phyloP scores from a whole-genome alignment of 768 basidiomycete species.

The Kockovaella imperatae region DNA sequence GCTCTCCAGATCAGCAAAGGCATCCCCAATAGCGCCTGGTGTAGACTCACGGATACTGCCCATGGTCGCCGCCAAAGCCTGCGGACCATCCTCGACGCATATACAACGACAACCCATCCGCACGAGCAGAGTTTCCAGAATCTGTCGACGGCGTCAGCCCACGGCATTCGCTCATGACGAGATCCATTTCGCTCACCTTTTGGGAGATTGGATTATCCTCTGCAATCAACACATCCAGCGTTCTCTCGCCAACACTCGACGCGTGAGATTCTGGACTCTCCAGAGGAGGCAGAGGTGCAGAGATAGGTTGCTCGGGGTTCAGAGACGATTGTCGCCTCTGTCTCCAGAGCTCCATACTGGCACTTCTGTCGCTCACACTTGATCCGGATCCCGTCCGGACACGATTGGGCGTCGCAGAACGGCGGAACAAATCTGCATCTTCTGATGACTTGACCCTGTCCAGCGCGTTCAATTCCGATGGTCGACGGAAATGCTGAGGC shows the following conservation, averaged over 20 bases:
- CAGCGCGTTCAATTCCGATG: constrained; percentile 76
- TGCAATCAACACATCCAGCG: constrained; percentile 87
- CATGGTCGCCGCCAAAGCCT: constrained; percentile 94
- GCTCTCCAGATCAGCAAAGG: constrained; percentile 6
- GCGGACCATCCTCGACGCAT: constrained; percentile 90
- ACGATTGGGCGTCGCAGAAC: constrained; percentile 63
- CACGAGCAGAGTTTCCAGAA: constrained; percentile 86
- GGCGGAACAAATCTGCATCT: constrained; percentile 54
- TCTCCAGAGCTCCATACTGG: constrained; percentile 33
- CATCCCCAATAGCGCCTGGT: background rate
- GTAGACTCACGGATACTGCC: constrained; percentile 84
- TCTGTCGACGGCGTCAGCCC: constrained; percentile 45
- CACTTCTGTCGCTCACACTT: constrained; percentile 25
- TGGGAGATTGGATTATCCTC: constrained; percentile 98
- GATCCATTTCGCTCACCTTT: constrained; percentile 48
- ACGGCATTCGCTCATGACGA: background rate
- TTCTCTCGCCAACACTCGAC: constrained; percentile 54
- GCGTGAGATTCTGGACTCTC: constrained; percentile 10
- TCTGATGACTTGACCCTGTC: constrained; percentile 81
- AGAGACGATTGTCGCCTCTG: constrained; percentile 22
- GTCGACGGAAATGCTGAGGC: constrained; percentile 55
- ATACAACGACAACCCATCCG: constrained; percentile 92
- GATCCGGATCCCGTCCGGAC: constrained; percentile 28
- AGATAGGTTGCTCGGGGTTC: constrained; percentile 1
- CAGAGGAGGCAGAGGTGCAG: constrained; percentile 7